phyloP scores from a whole-genome alignment of 176 grass and related monocot species.

The Elymus sibiricus region DNA sequence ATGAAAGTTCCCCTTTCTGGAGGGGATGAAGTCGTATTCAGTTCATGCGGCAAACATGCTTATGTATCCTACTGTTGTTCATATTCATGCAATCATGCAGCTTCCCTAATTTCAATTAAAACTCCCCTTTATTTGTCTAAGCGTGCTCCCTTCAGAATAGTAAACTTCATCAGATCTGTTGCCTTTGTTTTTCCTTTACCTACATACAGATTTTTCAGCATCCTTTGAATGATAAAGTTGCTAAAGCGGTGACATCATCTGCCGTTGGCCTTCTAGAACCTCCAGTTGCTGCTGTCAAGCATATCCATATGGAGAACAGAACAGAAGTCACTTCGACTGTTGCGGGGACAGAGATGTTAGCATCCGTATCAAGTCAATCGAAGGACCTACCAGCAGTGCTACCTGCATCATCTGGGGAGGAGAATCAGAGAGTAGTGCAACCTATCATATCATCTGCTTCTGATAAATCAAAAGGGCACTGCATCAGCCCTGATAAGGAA shows the following conservation, averaged over 20 bases:
- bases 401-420: slow-evolving; percentile 37
- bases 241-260: slow-evolving; percentile 43
- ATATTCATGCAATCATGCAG: slow-evolving; percentile 21
- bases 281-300: slow-evolving; percentile 44
- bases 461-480: slow-evolving; percentile 52
- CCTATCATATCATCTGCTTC: slow-evolving; percentile 47
- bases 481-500: slow-evolving; percentile 57
- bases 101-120: slow-evolving; percentile 5
- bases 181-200: slow-evolving; percentile 24
- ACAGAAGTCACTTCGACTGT: slow-evolving; percentile 56
- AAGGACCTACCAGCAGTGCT: slow-evolving; percentile 44
- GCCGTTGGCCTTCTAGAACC: slow-evolving; percentile 45
- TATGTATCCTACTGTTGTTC: slow-evolving; percentile 76
- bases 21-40: slow-evolving; percentile 92
- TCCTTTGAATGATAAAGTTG: slow-evolving; percentile 68
- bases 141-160: slow-evolving; percentile 14
- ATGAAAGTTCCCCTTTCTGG: slow-evolving; percentile 65
- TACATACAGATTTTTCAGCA: slow-evolving; percentile 91
- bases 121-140: slow-evolving; percentile 19
- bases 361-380: slow-evolving; percentile 61
- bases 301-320: slow-evolving; percentile 62
- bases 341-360: slow-evolving; percentile 74
- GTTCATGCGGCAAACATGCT: slow-evolving; percentile 71
- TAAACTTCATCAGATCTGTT: slow-evolving; percentile 19
- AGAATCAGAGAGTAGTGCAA: slow-evolving; percentile 35